Conservation (phyloP, 441 rosid species). For the Corymbia calophylla region DNA sequence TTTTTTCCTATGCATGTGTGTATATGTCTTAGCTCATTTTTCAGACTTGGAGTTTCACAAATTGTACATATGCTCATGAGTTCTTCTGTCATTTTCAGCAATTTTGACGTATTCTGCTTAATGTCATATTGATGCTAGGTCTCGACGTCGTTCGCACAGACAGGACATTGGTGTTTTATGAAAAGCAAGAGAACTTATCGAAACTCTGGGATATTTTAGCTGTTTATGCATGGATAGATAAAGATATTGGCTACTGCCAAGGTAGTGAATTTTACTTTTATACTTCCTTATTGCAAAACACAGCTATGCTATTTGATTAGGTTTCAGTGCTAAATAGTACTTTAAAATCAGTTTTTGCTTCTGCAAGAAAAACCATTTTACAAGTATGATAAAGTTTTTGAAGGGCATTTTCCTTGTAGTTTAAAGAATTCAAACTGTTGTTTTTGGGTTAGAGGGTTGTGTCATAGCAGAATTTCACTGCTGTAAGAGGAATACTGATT, state of each 20-base stretch:
- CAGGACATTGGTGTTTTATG: conserved; percentile 79
- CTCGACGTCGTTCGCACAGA: conserved; percentile 92
- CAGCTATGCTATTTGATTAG: not conserved
- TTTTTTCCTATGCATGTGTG: not conserved
- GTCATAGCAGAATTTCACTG: not conserved
- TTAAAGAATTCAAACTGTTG: not conserved
- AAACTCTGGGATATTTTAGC: conserved; percentile 94
- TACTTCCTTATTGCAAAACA: not conserved
- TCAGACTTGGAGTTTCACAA: not conserved
- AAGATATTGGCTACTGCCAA: conserved; percentile 92
- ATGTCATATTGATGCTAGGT: conserved; percentile 28
- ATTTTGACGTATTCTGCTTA: not conserved
- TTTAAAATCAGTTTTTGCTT: not conserved
- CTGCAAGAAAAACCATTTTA: not conserved
- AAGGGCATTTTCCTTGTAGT: not conserved
- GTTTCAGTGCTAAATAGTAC: not conserved
- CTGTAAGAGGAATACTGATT: not conserved
- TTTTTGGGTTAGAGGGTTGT: not conserved
- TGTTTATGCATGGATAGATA: conserved; percentile 92
- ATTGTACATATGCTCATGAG: not conserved
- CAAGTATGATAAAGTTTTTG: not conserved
- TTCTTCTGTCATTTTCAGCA: not conserved
- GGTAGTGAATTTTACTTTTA: conserved; percentile 28
- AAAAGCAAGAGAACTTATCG: conserved; percentile 79
- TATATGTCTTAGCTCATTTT: not conserved